These are phyloP conservation scores for Eucalyptus cloeziana DNA, from an alignment of 345 rosid species.

Conservation along the genomic window DNA sequence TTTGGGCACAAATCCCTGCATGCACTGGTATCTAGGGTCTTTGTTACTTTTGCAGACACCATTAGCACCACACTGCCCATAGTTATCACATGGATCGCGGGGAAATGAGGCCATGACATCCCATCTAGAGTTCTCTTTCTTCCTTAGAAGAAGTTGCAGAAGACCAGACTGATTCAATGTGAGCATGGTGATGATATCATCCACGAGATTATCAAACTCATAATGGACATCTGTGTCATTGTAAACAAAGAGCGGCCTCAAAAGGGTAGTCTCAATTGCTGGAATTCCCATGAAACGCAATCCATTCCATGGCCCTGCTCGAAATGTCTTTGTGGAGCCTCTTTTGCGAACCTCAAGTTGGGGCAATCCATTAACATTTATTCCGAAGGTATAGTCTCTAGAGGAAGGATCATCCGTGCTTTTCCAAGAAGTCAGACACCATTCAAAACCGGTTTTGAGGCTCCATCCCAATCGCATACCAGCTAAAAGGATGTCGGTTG, in stretches of 20 bases:
- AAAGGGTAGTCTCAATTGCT: neutral
- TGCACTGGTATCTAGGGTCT: slow-evolving; percentile 5
- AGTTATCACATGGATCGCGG: neutral
- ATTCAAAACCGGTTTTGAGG: neutral
- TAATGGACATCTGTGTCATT: neutral
- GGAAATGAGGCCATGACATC: neutral
- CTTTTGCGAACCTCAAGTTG: neutral
- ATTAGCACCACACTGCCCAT: neutral
- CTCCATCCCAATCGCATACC: slow-evolving; percentile 33
- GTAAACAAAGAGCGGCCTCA: neutral
- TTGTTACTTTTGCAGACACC: neutral
- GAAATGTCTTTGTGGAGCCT: neutral
- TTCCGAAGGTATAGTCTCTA: slow-evolving; percentile 2
- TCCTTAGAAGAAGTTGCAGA: neutral
- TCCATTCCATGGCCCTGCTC: slow-evolving; percentile 31
- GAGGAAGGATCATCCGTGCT: slow-evolving; percentile 16
- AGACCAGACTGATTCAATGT: neutral
- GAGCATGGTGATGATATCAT: neutral
- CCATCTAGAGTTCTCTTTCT: neutral
- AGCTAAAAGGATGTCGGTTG: slow-evolving; percentile 17
- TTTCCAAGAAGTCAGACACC: slow-evolving; percentile 19
- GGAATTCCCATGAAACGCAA: slow-evolving; percentile 3
- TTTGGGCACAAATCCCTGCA: slow-evolving; percentile 20
- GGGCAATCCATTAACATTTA: slow-evolving; percentile 11
- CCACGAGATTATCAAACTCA: neutral